Percentiles rank a stretch among this genome's conserved stretches.
phyloP scores from a whole-genome alignment of 2,329 filamentous ascomycete genomes.

The Exophiala sp. region DNA sequence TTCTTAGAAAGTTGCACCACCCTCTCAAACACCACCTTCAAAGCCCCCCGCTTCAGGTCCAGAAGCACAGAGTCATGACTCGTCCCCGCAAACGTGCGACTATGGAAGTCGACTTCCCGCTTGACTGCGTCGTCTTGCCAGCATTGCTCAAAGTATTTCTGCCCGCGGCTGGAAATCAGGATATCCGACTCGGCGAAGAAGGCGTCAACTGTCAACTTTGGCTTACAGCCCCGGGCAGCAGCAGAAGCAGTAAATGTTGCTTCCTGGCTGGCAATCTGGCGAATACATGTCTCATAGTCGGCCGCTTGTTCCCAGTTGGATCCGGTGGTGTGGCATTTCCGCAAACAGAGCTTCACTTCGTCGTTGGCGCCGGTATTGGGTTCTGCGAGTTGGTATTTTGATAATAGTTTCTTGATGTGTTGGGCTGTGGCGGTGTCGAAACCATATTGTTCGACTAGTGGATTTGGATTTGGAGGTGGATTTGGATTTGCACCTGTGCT shows the following conservation, averaged over 20 bases:
- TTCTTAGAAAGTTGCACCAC: slow-evolving; percentile 2
- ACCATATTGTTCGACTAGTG: background rate
- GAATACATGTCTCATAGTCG: slow-evolving; percentile 33
- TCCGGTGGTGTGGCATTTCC: slow-evolving; percentile 31
- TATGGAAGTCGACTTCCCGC: slow-evolving; percentile 35
- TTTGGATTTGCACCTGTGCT: too few relatives aligned
- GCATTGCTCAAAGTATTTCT: slow-evolving; percentile 40
- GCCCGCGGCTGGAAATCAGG: slow-evolving; percentile 41
- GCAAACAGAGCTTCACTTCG: slow-evolving; percentile 37
- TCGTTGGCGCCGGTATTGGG: slow-evolving; percentile 35
- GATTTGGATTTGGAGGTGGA: too few relatives aligned
- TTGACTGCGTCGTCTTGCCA: slow-evolving; percentile 34
- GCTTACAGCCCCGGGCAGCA: too few relatives aligned
- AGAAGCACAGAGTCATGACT: slow-evolving; percentile 37
- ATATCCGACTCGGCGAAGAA: slow-evolving; percentile 39
- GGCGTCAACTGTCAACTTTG: slow-evolving; percentile 29
- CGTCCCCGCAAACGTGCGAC: slow-evolving; percentile 30
- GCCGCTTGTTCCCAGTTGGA: slow-evolving; percentile 34
- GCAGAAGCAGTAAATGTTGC: too few relatives aligned
- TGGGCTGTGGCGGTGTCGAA: background rate
- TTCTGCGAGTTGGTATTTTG: slow-evolving; percentile 27
- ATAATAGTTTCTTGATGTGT: slow-evolving; percentile 1
- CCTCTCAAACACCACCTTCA: slow-evolving; percentile 8
- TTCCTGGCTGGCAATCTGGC: slow-evolving; percentile 14
- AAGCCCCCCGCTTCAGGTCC: slow-evolving; percentile 2